Evolutionary conservation across 306 rosid genomes (phyloP).

Genomic region (Malus fusca): DNA sequence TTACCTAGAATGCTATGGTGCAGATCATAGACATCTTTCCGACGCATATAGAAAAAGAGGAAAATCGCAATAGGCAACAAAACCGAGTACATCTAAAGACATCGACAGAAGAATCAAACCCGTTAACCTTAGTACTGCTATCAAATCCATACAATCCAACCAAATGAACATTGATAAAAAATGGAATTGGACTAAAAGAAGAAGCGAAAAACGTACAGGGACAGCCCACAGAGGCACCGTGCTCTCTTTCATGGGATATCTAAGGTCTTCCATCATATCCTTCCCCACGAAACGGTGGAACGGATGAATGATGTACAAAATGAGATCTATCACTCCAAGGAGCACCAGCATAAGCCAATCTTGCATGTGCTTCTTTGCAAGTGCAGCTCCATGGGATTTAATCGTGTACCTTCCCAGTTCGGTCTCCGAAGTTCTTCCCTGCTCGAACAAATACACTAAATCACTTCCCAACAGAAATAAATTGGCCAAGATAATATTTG

Average conservation of each 20-base stretch:
- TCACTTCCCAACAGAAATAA: not conserved
- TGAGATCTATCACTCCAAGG: constrained; percentile 45
- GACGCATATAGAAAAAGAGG: constrained; percentile 51
- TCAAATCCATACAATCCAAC: not conserved
- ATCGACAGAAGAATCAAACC: constrained; percentile 10
- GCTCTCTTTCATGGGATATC: constrained; percentile 65
- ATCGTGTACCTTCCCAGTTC: constrained; percentile 56
- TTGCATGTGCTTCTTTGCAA: constrained; percentile 59
- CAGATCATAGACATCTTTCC: constrained; percentile 84
- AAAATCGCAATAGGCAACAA: constrained; percentile 67
- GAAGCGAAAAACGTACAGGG: constrained; percentile 44
- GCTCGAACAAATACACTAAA: not conserved
- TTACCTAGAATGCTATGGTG: constrained; percentile 83
- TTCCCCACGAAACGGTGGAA: constrained; percentile 85
- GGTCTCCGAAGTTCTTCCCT: constrained; percentile 25
- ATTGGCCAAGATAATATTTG: not conserved
- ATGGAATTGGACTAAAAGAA: not conserved
- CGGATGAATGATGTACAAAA: constrained; percentile 46
- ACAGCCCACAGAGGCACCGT: constrained; percentile 94
- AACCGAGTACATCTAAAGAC: constrained; percentile 63
- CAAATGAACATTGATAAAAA: not conserved
- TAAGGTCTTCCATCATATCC: constrained; percentile 89
- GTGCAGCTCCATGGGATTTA: constrained; percentile 71
- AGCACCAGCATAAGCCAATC: constrained; percentile 84
- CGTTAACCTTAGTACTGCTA: not conserved